These are phyloP conservation scores for Phialophora tarda DNA, from an alignment of 2,329 filamentous ascomycete species.

Conservation along the genomic window DNA sequence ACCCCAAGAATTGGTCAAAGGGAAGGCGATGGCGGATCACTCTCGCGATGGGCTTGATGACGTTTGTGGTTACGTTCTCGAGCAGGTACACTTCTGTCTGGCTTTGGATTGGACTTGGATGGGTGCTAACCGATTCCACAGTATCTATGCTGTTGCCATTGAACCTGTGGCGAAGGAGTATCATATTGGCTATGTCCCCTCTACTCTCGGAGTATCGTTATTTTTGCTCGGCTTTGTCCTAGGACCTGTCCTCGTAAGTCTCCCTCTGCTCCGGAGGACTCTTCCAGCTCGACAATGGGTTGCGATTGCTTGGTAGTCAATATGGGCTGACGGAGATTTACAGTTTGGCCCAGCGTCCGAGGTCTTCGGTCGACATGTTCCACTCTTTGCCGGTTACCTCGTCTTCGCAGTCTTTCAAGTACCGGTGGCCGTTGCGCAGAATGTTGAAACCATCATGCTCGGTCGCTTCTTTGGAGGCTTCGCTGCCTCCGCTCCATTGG, in stretches of 20 bases:
- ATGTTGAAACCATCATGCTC: conserved; percentile 60
- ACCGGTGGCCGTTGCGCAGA: conserved; percentile 59
- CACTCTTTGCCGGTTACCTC: conserved; percentile 57
- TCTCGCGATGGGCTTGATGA: conserved; percentile 48
- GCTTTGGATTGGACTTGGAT: not conserved
- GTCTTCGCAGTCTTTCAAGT: conserved; percentile 62
- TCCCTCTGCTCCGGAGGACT: not conserved
- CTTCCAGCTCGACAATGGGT: not conserved
- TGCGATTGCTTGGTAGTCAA: not conserved
- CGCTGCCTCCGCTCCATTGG: conserved; percentile 58
- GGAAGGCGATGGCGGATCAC: conserved; percentile 52
- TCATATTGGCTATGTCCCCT: conserved; percentile 55
- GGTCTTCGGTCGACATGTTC: conserved; percentile 56
- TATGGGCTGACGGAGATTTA: not conserved
- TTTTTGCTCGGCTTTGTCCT: conserved; percentile 55
- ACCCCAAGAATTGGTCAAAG: conserved; percentile 42
- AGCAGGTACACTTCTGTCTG: conserved; percentile 33
- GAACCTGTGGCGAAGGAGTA: conserved; percentile 50
- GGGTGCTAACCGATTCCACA: not conserved
- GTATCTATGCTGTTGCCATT: conserved; percentile 45
- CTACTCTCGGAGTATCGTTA: conserved; percentile 56
- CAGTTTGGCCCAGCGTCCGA: conserved; percentile 54
- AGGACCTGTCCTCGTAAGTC: conserved; percentile 44
- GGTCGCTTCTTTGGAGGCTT: conserved; percentile 61
- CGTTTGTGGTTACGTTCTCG: conserved; percentile 55